These are phyloP conservation scores for Waltergamsia citrina DNA, from an alignment of 2,329 filamentous ascomycete species.

Conservation along the genomic window DNA sequence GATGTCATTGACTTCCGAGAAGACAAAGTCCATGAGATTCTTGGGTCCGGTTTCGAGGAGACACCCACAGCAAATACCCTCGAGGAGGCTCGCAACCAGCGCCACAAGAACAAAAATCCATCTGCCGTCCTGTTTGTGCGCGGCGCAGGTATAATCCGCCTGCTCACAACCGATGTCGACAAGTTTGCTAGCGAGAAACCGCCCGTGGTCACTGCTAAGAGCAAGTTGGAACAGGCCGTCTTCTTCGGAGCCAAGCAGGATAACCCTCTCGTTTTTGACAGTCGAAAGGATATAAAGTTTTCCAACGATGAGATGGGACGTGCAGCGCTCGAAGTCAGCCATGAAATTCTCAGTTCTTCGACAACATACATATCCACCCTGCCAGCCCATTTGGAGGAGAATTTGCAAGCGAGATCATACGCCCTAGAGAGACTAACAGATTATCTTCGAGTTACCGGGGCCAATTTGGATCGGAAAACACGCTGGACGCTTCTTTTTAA, in stretches of 20 bases:
- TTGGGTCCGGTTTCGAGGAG: constrained; percentile 57
- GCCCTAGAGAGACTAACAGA: constrained; percentile 68
- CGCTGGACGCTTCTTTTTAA: constrained; percentile 80
- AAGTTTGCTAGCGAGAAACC: constrained; percentile 49
- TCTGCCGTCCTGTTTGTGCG: constrained; percentile 52
- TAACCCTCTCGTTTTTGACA: constrained; percentile 81
- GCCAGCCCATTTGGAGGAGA: constrained; percentile 70
- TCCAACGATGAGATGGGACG: constrained; percentile 59
- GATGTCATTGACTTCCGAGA: constrained; percentile 75
- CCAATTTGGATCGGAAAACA: constrained; percentile 54
- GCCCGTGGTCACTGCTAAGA: constrained; percentile 67
- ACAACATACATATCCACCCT: constrained; percentile 65
- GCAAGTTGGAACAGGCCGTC: constrained; percentile 87
- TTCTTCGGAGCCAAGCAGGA: constrained; percentile 78
- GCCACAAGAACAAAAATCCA: constrained; percentile 52
- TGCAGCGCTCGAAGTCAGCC: constrained; percentile 71
- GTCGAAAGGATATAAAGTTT: constrained; percentile 57
- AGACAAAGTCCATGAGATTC: constrained; percentile 52
- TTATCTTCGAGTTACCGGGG: constrained; percentile 58
- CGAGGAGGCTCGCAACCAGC: constrained; percentile 40
- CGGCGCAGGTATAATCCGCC: constrained; percentile 50
- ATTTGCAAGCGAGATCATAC: constrained; percentile 62
- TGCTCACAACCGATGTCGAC: constrained; percentile 49
- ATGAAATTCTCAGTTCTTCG: constrained; percentile 70
- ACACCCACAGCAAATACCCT: constrained; percentile 22